These are phyloP conservation scores for Starmerella potacharoeniae DNA, from an alignment of 805 yeast genomes.

Conservation along the genomic window DNA sequence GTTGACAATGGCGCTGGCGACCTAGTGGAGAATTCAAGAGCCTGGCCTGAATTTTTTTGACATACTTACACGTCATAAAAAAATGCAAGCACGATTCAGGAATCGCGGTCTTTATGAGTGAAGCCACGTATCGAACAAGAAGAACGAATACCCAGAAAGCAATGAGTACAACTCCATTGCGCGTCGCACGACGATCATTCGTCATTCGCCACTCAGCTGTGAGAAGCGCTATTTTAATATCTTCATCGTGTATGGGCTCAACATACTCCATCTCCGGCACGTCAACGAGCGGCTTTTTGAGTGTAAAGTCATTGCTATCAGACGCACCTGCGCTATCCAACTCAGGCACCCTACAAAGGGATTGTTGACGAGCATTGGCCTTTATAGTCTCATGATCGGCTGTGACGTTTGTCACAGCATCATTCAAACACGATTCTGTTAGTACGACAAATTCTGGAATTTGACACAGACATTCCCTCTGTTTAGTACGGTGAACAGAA, in stretches of 20 bases:
- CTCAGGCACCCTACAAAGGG: constrained; percentile 1
- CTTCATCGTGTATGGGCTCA: constrained; percentile 6
- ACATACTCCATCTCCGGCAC: constrained; percentile 2
- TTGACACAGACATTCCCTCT: constrained; percentile 7
- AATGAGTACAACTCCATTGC: constrained; percentile 13
- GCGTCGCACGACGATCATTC: constrained; percentile 7
- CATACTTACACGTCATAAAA: neutral
- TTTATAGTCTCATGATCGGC: constrained; percentile 8
- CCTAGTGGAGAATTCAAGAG: constrained; percentile 9
- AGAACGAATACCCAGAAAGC: constrained; percentile 11
- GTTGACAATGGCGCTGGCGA: constrained; percentile 5
- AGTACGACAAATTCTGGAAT: constrained; percentile 12
- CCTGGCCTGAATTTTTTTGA: constrained; percentile 3
- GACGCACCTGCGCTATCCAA: neutral
- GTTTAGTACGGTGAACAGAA: neutral
- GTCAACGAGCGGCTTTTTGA: neutral
- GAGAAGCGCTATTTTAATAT: constrained; percentile 6
- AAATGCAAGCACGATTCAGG: neutral
- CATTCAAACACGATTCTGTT: constrained; percentile 8
- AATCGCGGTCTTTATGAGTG: neutral
- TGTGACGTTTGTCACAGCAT: constrained; percentile 10
- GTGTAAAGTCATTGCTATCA: neutral
- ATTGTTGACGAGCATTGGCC: neutral
- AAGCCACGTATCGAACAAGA: neutral
- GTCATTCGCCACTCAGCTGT: constrained; percentile 15